Conservation (phyloP, 2,329 filamentous ascomycete genomes). For the Pseudocercospora crystallina region DNA sequence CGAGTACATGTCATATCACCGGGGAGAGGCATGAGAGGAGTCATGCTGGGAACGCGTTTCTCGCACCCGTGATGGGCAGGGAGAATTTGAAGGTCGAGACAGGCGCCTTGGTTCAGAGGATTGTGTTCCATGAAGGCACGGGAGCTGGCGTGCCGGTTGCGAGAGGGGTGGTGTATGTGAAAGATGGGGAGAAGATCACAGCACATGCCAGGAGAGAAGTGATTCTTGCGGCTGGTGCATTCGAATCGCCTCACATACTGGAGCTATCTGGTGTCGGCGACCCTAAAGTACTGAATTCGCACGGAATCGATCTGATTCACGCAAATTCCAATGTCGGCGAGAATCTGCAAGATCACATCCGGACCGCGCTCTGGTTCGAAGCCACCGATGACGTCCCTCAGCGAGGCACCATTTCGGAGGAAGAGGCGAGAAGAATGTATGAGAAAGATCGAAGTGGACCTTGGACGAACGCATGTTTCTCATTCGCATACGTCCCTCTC, state of each 20-base stretch:
- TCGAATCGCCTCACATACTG: slow-evolving; percentile 57
- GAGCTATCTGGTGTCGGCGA: slow-evolving; percentile 62
- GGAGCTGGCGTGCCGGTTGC: slow-evolving; percentile 25
- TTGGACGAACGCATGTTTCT: slow-evolving; percentile 13
- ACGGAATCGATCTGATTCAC: slow-evolving; percentile 29
- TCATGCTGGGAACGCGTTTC: slow-evolving; percentile 32
- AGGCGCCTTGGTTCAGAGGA: slow-evolving; percentile 45
- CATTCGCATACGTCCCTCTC: slow-evolving; percentile 24
- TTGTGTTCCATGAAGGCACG: slow-evolving; percentile 43
- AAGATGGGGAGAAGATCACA: slow-evolving; percentile 30
- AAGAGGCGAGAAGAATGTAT: slow-evolving; percentile 17
- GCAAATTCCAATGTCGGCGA: slow-evolving; percentile 13
- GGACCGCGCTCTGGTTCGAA: slow-evolving; percentile 24
- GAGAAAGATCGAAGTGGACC: slow-evolving; percentile 19
- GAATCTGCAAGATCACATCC: slow-evolving; percentile 15
- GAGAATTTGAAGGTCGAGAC: slow-evolving; percentile 31
- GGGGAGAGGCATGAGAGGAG: slow-evolving; percentile 25
- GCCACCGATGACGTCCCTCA: slow-evolving; percentile 23
- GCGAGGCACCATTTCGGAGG: neutral
- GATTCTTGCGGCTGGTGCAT: slow-evolving; percentile 58
- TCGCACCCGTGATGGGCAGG: slow-evolving; percentile 27
- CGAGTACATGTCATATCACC: slow-evolving; percentile 1
- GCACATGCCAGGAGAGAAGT: slow-evolving; percentile 37
- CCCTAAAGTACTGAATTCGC: slow-evolving; percentile 9
- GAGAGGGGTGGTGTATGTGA: slow-evolving; percentile 42